phyloP scores from a whole-genome alignment of 2,329 filamentous ascomycete species.

The Microcera coccophila region DNA sequence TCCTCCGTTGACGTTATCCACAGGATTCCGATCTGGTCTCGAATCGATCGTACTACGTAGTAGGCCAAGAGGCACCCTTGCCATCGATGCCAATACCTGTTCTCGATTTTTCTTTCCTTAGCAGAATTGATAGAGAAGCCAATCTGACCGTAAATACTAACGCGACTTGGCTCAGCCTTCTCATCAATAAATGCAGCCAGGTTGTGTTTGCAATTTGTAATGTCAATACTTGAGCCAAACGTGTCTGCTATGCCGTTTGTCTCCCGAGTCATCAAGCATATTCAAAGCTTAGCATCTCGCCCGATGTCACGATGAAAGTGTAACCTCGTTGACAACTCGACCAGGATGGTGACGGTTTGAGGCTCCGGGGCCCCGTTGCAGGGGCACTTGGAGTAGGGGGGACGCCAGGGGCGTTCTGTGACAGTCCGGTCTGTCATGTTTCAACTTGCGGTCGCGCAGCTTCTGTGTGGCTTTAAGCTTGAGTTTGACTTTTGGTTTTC shows the following conservation, averaged over 20 bases:
- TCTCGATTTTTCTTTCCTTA: background rate
- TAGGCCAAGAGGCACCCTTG: background rate
- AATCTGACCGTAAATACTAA: background rate
- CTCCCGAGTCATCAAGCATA: background rate
- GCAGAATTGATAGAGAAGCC: background rate
- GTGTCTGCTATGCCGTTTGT: background rate
- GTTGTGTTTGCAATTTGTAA: background rate
- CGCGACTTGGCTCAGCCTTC: background rate
- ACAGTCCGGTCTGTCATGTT: constrained; percentile 19
- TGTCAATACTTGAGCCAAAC: background rate
- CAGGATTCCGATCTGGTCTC: background rate
- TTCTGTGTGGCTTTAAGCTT: background rate
- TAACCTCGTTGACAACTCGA: constrained; percentile 3
- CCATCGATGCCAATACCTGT: too few relatives aligned
- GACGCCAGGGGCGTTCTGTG: constrained; percentile 5
- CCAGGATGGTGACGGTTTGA: constrained; percentile 2
- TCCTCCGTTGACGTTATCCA: background rate
- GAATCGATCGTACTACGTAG: background rate
- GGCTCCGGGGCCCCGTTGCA: constrained; percentile 2
- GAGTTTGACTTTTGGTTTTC: constrained; percentile 1
- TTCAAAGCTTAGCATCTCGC: background rate
- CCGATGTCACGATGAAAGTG: background rate
- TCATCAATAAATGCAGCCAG: background rate
- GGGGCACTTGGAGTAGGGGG: constrained; percentile 3
- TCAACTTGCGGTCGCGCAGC: constrained; percentile 22